phyloP scores from a whole-genome alignment of 1,284 basidiomycete genomes.

The Apiotrichum brassicae region DNA sequence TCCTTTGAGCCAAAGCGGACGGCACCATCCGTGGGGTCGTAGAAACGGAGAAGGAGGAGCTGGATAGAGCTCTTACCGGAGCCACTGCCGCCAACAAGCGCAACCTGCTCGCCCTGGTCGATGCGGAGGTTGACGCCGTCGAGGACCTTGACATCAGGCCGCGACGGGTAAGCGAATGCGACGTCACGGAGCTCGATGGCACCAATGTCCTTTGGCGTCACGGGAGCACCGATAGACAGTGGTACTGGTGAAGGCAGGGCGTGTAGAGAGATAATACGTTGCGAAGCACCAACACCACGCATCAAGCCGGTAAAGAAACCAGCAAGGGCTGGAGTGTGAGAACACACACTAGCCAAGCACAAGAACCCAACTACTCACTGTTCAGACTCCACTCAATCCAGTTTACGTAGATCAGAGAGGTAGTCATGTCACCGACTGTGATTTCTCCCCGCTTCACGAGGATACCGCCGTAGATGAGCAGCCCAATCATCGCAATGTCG shows the following conservation, averaged over 20 bases:
- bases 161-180: slow-evolving; percentile 83
- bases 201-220: slow-evolving; percentile 50
- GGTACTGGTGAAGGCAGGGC: slow-evolving; percentile 39
- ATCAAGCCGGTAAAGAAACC: slow-evolving; percentile 45
- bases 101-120: slow-evolving; percentile 48
- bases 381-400: slow-evolving; percentile 46
- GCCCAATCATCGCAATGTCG: slow-evolving; percentile 44
- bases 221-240: slow-evolving; percentile 31
- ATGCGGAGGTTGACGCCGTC: slow-evolving; percentile 55
- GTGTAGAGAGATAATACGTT: slow-evolving; percentile 41
- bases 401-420: slow-evolving; percentile 45
- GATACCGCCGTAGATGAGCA: slow-evolving; percentile 43
- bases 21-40: slow-evolving; percentile 68
- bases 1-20: slow-evolving; percentile 73
- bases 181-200: slow-evolving; percentile 71
- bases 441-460: slow-evolving; percentile 41
- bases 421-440: slow-evolving; percentile 44
- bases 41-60: slow-evolving; percentile 79
- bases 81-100: slow-evolving; percentile 48
- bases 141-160: slow-evolving; percentile 75
- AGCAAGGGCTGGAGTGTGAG: slow-evolving; percentile 32
- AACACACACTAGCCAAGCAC: slow-evolving; percentile 5
- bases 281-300: slow-evolving; percentile 45
- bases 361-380: too few species aligned
- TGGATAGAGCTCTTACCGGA: slow-evolving; percentile 55